Percentiles rank a stretch among this genome's conserved stretches.
Conservation (phyloP, 345 rosid species). For the Raphanus sativus region DNA sequence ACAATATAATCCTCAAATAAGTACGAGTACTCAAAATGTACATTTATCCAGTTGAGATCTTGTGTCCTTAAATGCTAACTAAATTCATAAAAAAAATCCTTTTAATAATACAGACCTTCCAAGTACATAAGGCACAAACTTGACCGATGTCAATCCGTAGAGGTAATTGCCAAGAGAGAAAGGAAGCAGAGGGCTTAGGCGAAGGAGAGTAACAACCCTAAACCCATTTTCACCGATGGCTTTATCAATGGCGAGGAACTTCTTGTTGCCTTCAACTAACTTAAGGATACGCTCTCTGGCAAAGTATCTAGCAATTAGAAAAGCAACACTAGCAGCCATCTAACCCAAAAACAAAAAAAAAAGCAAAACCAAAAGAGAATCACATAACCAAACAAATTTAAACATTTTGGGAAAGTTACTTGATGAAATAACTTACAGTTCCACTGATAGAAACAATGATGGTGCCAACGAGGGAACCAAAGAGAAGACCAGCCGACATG, state of each 20-base stretch:
- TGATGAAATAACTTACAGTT: slow-evolving; percentile 56
- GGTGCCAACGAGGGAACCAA: slow-evolving; percentile 83
- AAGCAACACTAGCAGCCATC: slow-evolving; percentile 94
- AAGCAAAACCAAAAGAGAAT: slow-evolving; percentile 12
- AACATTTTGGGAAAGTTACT: neutral
- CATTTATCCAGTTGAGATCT: neutral
- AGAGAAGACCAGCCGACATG: slow-evolving; percentile 98
- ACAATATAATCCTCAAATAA: slow-evolving; percentile 7
- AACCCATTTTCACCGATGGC: slow-evolving; percentile 98
- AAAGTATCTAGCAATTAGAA: slow-evolving; percentile 94
- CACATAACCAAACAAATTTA: slow-evolving; percentile 8
- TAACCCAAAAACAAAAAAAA: slow-evolving; percentile 39
- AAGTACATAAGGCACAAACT: slow-evolving; percentile 83
- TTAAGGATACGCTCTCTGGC: slow-evolving; percentile 93
- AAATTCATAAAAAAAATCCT: neutral
- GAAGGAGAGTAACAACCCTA: slow-evolving; percentile 85
- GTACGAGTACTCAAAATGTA: neutral
- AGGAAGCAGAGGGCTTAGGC: slow-evolving; percentile 95
- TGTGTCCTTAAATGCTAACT: neutral
- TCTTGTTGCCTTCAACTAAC: slow-evolving; percentile 91
- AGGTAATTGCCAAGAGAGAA: slow-evolving; percentile 93
- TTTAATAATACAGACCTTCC: slow-evolving; percentile 66
- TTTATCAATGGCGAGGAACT: slow-evolving; percentile 93
- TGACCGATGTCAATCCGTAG: slow-evolving; percentile 90
- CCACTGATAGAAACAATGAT: slow-evolving; percentile 97